Percentiles rank a stretch among this genome's conserved stretches.
phyloP scores from a whole-genome alignment of 83 land plant genomes.

The Thuja plicata region DNA sequence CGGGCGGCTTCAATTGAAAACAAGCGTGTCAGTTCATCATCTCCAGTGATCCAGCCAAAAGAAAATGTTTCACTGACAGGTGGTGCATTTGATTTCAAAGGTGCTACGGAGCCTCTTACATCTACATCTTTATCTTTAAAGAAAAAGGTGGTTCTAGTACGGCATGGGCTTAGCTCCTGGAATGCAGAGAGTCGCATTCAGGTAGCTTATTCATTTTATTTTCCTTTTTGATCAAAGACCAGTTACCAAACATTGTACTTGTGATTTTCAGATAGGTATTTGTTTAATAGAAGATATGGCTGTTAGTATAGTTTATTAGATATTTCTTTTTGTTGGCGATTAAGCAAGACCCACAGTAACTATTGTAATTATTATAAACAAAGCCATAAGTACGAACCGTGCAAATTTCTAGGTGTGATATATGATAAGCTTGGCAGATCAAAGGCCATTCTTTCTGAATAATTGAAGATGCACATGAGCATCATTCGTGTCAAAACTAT shows the following conservation, averaged over 20 bases:
- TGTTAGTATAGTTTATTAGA: too few relatives aligned
- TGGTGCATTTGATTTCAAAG: constrained; percentile 66
- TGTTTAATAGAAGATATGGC: not conserved
- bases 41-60: constrained; percentile 1
- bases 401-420: not conserved
- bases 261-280: not conserved
- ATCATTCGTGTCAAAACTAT: not conserved
- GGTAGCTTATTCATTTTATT: constrained; percentile 26
- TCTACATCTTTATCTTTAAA: constrained; percentile 29
- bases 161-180: constrained; percentile 90
- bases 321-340: not conserved
- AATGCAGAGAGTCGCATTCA: constrained; percentile 76
- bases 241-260: not conserved
- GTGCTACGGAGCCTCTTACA: constrained; percentile 68
- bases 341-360: not conserved
- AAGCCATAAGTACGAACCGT: not conserved
- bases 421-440: not conserved
- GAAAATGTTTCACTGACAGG: constrained; percentile 46
- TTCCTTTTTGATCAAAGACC: not conserved
- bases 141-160: constrained; percentile 67
- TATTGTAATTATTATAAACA: too few relatives aligned
- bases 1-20: not conserved
- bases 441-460: not conserved
- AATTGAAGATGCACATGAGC: not conserved
- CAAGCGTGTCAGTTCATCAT: not conserved